A percentile compares a stretch with the other conserved stretches of the same genome.
Conservation (phyloP, 1,139 yeast genomes). For the Yamadazyma buinensis region DNA sequence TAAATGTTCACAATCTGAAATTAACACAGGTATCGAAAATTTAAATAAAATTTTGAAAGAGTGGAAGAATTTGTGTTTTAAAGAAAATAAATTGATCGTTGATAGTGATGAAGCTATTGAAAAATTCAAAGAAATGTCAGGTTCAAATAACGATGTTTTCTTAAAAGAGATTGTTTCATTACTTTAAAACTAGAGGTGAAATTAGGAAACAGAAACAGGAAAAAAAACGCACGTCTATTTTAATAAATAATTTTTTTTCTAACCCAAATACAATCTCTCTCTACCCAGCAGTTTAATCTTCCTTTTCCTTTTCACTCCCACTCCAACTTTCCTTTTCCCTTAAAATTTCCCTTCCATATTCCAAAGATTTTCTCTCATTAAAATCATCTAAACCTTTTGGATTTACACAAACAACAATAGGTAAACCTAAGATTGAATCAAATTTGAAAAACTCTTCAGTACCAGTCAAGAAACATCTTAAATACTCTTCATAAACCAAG, state of each 20-base stretch:
- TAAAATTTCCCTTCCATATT: too few relatives aligned
- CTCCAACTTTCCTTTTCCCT: too few relatives aligned
- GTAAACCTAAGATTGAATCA: conserved; percentile 47
- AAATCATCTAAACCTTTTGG: conserved; percentile 24
- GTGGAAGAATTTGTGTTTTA: conserved; percentile 55
- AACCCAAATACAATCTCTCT: too few relatives aligned
- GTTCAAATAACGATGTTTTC: conserved; percentile 32
- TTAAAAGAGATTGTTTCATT: conserved; percentile 37
- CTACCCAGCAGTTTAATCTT: too few relatives aligned
- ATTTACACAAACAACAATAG: conserved; percentile 31
- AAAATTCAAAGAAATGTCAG: conserved; percentile 35
- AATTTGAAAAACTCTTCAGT: conserved; percentile 48
- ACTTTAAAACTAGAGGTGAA: conserved; percentile 16
- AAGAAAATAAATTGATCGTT: conserved; percentile 28
- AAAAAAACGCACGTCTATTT: too few relatives aligned
- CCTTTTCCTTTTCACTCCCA: too few relatives aligned
- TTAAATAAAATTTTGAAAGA: conserved; percentile 53
- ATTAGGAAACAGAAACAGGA: too few relatives aligned
- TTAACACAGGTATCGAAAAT: conserved; percentile 51
- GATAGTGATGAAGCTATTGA: conserved; percentile 33
- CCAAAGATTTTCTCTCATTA: conserved; percentile 6
- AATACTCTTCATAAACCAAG: conserved; percentile 67
- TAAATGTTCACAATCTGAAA: conserved; percentile 52
- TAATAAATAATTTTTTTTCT: too few relatives aligned
- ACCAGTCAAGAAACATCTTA: conserved; percentile 58